Evolutionary conservation across 164 flowering plant genomes (phyloP).

Genomic region (Berberis thunbergii): DNA sequence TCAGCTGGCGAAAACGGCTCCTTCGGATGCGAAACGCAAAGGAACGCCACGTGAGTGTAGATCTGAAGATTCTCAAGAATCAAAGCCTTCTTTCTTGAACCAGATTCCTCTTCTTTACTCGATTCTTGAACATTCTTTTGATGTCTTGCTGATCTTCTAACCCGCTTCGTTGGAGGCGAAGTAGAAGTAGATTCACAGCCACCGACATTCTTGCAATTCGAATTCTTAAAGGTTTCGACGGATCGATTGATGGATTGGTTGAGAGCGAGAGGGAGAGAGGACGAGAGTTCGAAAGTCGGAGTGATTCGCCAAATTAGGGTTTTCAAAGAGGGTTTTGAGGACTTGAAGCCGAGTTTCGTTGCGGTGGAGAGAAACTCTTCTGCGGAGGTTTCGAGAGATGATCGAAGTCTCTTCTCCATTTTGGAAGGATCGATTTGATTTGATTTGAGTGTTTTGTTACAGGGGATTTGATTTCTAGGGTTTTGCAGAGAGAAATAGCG

Average conservation of each 20-base stretch:
- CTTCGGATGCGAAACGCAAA: slow-evolving; percentile 58
- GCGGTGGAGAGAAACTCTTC: slow-evolving; percentile 58
- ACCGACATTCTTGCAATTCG: slow-evolving; percentile 3
- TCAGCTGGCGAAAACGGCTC: slow-evolving; percentile 32
- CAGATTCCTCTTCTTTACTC: background rate
- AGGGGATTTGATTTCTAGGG: no score
- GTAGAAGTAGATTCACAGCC: slow-evolving; percentile 16
- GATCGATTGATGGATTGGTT: slow-evolving; percentile 38
- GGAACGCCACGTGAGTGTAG: slow-evolving; percentile 27
- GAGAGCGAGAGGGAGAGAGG: slow-evolving; percentile 62
- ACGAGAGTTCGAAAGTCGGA: slow-evolving; percentile 35
- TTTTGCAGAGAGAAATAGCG: no score
- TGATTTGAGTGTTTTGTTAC: no score
- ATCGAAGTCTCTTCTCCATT: slow-evolving; percentile 76
- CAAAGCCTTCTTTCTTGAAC: slow-evolving; percentile 1
- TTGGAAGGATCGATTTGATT: background rate
- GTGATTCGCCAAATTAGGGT: slow-evolving; percentile 42
- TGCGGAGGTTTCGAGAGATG: slow-evolving; percentile 53
- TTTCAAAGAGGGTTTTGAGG: slow-evolving; percentile 54
- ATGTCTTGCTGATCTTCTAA: slow-evolving; percentile 29
- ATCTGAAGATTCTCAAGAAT: slow-evolving; percentile 32
- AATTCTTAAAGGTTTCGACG: slow-evolving; percentile 29
- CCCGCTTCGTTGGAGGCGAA: slow-evolving; percentile 64
- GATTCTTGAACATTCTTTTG: slow-evolving; percentile 1
- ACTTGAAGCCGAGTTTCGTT: slow-evolving; percentile 26